phyloP scores from a whole-genome alignment of 2,329 filamentous ascomycete genomes.

The Aspergillus fumigatus region DNA sequence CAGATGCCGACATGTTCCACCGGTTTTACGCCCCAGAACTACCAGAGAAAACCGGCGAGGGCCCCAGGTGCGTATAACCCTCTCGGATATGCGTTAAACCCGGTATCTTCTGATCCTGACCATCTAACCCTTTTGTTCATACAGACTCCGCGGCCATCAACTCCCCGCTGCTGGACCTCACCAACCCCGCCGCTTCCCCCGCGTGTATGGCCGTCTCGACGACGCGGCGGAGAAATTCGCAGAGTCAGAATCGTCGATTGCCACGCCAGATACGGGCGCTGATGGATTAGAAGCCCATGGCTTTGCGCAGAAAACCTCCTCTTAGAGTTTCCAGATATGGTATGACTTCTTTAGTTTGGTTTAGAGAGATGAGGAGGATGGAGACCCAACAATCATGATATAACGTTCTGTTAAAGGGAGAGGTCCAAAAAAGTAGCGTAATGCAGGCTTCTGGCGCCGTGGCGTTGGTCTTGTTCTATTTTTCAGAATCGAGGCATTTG shows the following conservation, averaged over 20 bases:
- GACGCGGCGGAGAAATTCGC: conserved; percentile 45
- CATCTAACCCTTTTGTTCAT: conserved; percentile 3
- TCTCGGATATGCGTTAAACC: not conserved
- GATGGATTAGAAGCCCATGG: conserved; percentile 53
- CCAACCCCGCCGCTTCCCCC: conserved; percentile 60
- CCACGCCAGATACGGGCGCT: conserved; percentile 49
- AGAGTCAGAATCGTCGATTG: conserved; percentile 48
- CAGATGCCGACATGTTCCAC: conserved; percentile 58
- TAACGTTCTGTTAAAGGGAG: not conserved
- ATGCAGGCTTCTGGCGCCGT: not conserved
- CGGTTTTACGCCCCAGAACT: conserved; percentile 64
- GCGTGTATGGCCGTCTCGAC: conserved; percentile 60
- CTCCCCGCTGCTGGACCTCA: conserved; percentile 65
- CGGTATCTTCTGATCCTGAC: not conserved
- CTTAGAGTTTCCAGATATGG: not conserved
- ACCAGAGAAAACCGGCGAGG: conserved; percentile 68
- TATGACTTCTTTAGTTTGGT: not conserved
- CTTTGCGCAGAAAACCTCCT: conserved; percentile 46
- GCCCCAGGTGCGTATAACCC: conserved; percentile 59
- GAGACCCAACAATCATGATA: not conserved
- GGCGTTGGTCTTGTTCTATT: not conserved
- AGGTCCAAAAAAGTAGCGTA: not conserved
- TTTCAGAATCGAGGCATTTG: not conserved
- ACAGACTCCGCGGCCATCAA: conserved; percentile 71
- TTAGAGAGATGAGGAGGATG: not conserved